Conservation (phyloP, 208 protist species). For the Trypanosoma conorhini region DNA sequence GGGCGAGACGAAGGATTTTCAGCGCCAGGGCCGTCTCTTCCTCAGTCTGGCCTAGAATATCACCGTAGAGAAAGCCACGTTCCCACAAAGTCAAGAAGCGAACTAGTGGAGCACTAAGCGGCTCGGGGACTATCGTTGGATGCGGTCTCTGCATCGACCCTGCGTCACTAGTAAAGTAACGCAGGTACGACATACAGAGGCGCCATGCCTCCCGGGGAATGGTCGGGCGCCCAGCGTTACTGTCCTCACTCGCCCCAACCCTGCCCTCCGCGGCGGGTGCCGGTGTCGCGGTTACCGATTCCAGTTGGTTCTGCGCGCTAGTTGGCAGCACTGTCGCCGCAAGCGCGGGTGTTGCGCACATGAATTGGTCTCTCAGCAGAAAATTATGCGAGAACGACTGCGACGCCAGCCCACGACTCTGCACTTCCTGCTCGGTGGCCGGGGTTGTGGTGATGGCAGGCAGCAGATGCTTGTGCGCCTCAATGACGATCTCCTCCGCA, state of each 20-base stretch:
- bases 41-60: constrained; percentile 47
- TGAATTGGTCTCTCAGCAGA: not conserved
- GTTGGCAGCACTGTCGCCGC: no score
- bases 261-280: not conserved
- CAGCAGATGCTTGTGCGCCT: constrained; percentile 19
- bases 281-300: constrained; percentile 10
- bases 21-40: constrained; percentile 23
- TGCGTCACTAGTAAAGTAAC: constrained; percentile 25
- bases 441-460: no score
- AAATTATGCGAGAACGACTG: not conserved
- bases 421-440: not conserved
- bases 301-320: not conserved
- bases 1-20: constrained; percentile 35
- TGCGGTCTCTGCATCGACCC: not conserved
- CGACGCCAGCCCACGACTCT: not conserved
- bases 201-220: not conserved
- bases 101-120: constrained; percentile 56
- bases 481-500: constrained; percentile 28
- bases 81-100: constrained; percentile 61
- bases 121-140: constrained; percentile 43
- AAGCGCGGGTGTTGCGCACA: not conserved
- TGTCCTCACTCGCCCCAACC: not conserved
- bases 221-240: not conserved
- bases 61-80: constrained; percentile 57
- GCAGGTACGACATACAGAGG: constrained; percentile 32